Base-by-base conservation (phyloP, 2,329 filamentous ascomycete genomes). In the Acrocalymma vagum region DNA sequence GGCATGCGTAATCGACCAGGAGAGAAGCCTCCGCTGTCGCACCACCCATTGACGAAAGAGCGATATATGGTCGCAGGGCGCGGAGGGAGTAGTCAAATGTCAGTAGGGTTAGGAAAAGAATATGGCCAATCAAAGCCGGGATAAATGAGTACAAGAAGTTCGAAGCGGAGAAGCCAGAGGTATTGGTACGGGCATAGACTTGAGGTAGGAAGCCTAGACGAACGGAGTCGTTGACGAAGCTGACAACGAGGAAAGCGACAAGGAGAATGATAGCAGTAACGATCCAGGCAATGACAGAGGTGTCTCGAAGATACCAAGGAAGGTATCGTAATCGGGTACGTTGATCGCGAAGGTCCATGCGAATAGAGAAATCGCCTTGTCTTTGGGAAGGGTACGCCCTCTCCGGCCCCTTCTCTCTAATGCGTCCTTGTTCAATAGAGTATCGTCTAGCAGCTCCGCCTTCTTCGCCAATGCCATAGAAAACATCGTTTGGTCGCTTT, bases 121-220 rank as follows among this genome's bases (percentile, higher is more conserved):
- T 53, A 58, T 85, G 81, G 4, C 85, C 88, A 18, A 91, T 63
- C 0, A 87, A 55, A 3, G 85, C 82, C 1, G 88, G 88, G 15
- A 92, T 40, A 68, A 92, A 90, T 46, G 82, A 84, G 74, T 91
- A 96, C 34, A 96, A 73, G 71, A 96, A 96, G 69, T 96, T 90
- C 33, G 90, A 89, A 1, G 88, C 77, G 1, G 90, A 95, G 69
- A 95, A 96, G 13, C 87, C 88, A 17, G 60, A 55, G 0, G 71
- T 59, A 3, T 79, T 74, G 1, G 89, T 83, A 3, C 76, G 73
- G 0, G 86, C 83, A 8, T 77, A 72, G 1, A 96, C 73, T 6
- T 78, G 74, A 3, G 92, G 90, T 6, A 78, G 67, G 66, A 95
- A 96, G 7, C 91, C 92, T 6, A 77, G 66, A 24, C 80, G 72